Evolutionary conservation across 495 filamentous ascomycete genomes (phyloP).

Genomic region (Hapsidospora chrysogenum): DNA sequence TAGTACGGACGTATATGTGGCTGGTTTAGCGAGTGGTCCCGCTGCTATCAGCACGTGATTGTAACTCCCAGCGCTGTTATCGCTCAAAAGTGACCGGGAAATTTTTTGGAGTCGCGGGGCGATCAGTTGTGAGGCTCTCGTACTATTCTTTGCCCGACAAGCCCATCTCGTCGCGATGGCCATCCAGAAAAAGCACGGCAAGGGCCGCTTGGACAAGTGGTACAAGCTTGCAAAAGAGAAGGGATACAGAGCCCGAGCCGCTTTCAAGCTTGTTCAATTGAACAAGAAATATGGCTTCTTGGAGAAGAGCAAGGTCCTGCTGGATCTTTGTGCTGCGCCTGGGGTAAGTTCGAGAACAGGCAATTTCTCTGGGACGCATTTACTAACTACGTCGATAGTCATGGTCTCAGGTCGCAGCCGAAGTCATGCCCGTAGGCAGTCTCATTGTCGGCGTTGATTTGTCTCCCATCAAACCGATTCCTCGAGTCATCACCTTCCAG

Average conservation of each 20-base stretch:
- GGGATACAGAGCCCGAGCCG: slow-evolving; percentile 88
- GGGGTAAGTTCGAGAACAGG: slow-evolving; percentile 43
- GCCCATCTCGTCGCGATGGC: slow-evolving; percentile 41
- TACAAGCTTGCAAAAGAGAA: slow-evolving; percentile 85
- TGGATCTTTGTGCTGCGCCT: slow-evolving; percentile 95
- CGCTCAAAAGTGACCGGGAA: neutral
- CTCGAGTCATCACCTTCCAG: slow-evolving; percentile 85
- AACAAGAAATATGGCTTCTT: slow-evolving; percentile 99
- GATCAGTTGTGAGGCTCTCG: neutral
- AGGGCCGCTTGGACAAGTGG: slow-evolving; percentile 98
- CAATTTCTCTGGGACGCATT: slow-evolving; percentile 5
- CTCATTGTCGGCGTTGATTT: slow-evolving; percentile 93
- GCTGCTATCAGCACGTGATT: slow-evolving; percentile 4
- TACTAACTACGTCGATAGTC: slow-evolving; percentile 36
- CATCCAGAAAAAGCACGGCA: slow-evolving; percentile 98
- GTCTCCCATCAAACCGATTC: slow-evolving; percentile 88
- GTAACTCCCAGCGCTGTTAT: too few relatives aligned
- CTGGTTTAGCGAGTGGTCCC: too few relatives aligned
- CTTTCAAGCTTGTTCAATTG: slow-evolving; percentile 96
- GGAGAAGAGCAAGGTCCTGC: slow-evolving; percentile 83
- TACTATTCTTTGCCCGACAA: neutral
- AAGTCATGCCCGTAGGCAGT: slow-evolving; percentile 80
- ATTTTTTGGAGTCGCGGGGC: neutral
- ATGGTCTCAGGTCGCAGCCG: slow-evolving; percentile 96
- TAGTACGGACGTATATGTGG: too few relatives aligned